These are phyloP conservation scores for Vachellia collinsii DNA, from an alignment of 306 rosid species.

Conservation along the genomic window DNA sequence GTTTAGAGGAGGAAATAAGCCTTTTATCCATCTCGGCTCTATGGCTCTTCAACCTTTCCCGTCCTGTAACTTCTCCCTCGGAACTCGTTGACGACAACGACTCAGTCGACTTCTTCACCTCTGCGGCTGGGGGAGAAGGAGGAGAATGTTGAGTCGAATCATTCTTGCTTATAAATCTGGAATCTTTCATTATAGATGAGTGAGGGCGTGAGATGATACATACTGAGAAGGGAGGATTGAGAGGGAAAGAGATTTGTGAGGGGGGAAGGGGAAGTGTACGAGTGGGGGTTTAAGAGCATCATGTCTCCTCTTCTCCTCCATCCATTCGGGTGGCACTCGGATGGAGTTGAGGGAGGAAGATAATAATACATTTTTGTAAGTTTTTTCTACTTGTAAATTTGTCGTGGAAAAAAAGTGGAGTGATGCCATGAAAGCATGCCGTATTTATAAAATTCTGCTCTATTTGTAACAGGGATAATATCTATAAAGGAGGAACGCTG, in stretches of 20 bases:
- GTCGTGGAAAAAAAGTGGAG: too few relatives aligned
- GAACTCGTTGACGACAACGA: neutral
- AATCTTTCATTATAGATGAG: neutral
- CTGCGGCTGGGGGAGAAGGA: neutral
- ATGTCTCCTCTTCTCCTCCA: too few relatives aligned
- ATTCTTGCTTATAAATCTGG: neutral
- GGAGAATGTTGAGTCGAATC: neutral
- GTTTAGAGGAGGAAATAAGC: too few relatives aligned
- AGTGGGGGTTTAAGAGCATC: conserved; percentile 42
- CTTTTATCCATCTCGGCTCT: conserved; percentile 57
- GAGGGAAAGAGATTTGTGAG: neutral
- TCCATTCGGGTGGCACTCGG: too few relatives aligned
- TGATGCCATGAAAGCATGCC: too few relatives aligned
- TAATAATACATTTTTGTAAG: too few relatives aligned
- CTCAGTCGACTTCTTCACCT: neutral
- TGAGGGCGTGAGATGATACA: too few relatives aligned
- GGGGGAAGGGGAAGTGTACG: neutral
- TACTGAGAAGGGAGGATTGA: neutral
- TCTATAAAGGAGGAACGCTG: too few relatives aligned
- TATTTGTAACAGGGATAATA: too few relatives aligned
- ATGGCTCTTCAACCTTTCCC: conserved; percentile 54
- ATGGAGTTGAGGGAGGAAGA: too few relatives aligned
- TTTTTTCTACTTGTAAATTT: too few relatives aligned
- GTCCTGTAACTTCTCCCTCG: neutral
- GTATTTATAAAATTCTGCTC: too few relatives aligned